phyloP scores from a whole-genome alignment of 2,329 filamentous ascomycete genomes.

The Harringtonia lauricola region DNA sequence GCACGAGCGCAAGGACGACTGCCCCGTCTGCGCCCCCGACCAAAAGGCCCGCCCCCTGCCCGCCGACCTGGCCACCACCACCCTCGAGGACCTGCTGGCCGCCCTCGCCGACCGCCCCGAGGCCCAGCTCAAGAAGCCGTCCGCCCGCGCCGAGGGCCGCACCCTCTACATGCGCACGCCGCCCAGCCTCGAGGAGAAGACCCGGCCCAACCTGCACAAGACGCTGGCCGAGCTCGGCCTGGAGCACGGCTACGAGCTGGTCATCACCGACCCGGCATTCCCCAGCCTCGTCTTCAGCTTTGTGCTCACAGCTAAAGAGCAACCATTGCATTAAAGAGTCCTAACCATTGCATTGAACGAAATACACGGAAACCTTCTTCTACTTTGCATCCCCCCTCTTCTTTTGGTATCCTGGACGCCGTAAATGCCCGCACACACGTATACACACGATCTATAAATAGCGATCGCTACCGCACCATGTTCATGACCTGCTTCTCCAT shows the following conservation, averaged over 20 bases:
- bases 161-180: slow-evolving; percentile 87
- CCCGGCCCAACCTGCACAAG: slow-evolving; percentile 68
- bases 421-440: not conserved
- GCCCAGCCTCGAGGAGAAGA: slow-evolving; percentile 71
- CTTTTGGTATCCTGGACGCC: slow-evolving; percentile 7
- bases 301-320: slow-evolving; percentile 22
- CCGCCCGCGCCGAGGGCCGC: slow-evolving; percentile 65
- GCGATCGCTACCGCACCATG: slow-evolving; percentile 44
- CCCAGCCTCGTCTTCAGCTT: slow-evolving; percentile 57
- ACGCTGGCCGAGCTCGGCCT: slow-evolving; percentile 65
- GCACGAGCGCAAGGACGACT: slow-evolving; percentile 88
- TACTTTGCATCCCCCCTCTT: not conserved
- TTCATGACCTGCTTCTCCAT: slow-evolving; percentile 60
- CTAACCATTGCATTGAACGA: not conserved
- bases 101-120: slow-evolving; percentile 74
- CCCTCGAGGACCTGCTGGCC: slow-evolving; percentile 76
- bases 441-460: not conserved
- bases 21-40: slow-evolving; percentile 68
- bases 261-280: slow-evolving; percentile 87
- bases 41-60: slow-evolving; percentile 65
- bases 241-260: slow-evolving; percentile 73
- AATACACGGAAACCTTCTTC: not conserved
- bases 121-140: slow-evolving; percentile 88
- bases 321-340: not conserved
- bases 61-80: slow-evolving; percentile 54